Conservation (phyloP, 2,329 filamentous ascomycete species). For the Colletotrichum chrysophilum region DNA sequence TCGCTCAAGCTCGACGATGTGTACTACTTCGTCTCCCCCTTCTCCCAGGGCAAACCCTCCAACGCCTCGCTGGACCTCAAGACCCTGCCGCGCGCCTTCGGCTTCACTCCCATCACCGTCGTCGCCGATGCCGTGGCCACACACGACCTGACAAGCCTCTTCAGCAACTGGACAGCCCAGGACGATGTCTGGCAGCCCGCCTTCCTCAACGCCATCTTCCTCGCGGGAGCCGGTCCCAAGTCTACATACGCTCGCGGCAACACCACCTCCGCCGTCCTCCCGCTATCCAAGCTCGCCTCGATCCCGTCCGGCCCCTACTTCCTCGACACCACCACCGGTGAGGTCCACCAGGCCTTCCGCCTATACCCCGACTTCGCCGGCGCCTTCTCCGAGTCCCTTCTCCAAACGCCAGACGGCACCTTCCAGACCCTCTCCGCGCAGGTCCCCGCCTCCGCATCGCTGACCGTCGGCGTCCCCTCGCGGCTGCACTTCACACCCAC, state of each 20-base stretch:
- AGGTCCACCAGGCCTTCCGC: conserved; percentile 37
- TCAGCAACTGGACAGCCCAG: conserved; percentile 33
- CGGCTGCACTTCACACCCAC: conserved; percentile 63
- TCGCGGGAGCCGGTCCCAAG: conserved; percentile 16
- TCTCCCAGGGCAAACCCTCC: conserved; percentile 30
- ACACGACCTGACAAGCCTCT: conserved; percentile 26
- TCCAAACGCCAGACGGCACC: conserved; percentile 32
- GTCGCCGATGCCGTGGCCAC: conserved; percentile 27
- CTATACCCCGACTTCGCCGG: conserved; percentile 40
- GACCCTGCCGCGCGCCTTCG: conserved; percentile 29
- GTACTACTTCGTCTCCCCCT: conserved; percentile 39
- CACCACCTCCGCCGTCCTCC: conserved; percentile 23
- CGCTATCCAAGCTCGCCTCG: conserved; percentile 17
- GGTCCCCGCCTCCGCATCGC: conserved; percentile 28
- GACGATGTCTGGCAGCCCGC: conserved; percentile 33
- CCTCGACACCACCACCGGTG: conserved; percentile 33
- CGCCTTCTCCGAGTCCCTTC: conserved; percentile 34
- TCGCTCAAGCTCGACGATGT: conserved; percentile 34
- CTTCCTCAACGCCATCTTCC: conserved; percentile 27
- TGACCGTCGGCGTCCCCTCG: conserved; percentile 58
- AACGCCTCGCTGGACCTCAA: conserved; percentile 15
- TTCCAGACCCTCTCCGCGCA: conserved; percentile 39
- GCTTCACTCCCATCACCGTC: conserved; percentile 39
- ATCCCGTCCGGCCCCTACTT: conserved; percentile 42
- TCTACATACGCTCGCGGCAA: conserved; percentile 6